Conservation (phyloP, 2,329 filamentous ascomycete genomes). For the Talaromyces sp. region DNA sequence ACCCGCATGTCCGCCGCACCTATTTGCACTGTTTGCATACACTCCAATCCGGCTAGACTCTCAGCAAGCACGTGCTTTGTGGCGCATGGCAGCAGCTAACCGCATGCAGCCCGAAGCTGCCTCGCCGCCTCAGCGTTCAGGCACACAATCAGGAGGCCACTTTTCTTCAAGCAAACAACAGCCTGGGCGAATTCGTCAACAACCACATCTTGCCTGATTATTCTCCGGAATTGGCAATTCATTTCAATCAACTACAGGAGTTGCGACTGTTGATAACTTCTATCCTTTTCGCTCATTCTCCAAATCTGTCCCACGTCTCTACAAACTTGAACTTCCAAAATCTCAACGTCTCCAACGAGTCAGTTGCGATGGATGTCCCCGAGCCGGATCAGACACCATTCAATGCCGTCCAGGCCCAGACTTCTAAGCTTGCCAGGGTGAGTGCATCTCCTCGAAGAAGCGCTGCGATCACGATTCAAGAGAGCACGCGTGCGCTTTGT, state of each 20-base stretch:
- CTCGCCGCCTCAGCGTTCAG: not conserved
- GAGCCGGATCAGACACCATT: slow-evolving; percentile 91
- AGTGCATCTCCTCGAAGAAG: slow-evolving; percentile 18
- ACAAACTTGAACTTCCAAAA: not conserved
- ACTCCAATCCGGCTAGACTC: not conserved
- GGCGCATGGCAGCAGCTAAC: slow-evolving; percentile 2
- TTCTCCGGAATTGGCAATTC: not conserved
- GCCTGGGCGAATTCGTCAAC: slow-evolving; percentile 2
- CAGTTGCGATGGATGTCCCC: slow-evolving; percentile 70
- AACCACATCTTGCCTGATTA: not conserved
- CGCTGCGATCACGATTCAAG: not conserved
- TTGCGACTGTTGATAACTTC: not conserved
- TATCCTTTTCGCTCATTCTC: not conserved
- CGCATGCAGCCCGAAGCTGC: not conserved
- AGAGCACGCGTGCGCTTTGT: not conserved
- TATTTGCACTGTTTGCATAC: slow-evolving; percentile 17
- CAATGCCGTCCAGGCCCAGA: slow-evolving; percentile 82
- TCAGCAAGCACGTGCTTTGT: slow-evolving; percentile 9
- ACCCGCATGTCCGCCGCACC: not conserved
- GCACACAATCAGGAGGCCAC: slow-evolving; percentile 8
- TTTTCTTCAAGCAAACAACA: slow-evolving; percentile 4
- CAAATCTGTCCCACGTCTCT: not conserved
- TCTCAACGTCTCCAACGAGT: not conserved
- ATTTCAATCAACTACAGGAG: not conserved
- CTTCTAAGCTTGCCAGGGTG: slow-evolving; percentile 49